Evolutionary conservation across 2,329 filamentous ascomycete species (phyloP).

Genomic region (Stachybotrys chartarum): DNA sequence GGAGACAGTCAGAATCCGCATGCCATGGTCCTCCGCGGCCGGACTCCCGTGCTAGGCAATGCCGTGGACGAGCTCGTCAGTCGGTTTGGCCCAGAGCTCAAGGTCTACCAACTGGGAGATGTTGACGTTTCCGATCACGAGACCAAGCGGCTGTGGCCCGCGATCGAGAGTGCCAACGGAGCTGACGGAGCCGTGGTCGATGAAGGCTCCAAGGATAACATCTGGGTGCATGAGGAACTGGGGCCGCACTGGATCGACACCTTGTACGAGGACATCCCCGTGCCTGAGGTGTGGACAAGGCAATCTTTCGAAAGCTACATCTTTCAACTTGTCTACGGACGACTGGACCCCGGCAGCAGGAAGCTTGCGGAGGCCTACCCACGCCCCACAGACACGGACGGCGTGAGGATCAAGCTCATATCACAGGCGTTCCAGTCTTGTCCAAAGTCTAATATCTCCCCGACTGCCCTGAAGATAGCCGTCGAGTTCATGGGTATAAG

Average conservation of each 20-base stretch:
- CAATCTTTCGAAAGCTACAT: slow-evolving; percentile 35
- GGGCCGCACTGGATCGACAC: slow-evolving; percentile 19
- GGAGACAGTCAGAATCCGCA: slow-evolving; percentile 22
- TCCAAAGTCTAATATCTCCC: slow-evolving; percentile 26
- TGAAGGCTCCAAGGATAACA: slow-evolving; percentile 12
- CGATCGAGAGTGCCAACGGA: slow-evolving; percentile 18
- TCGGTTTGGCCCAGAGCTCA: slow-evolving; percentile 16
- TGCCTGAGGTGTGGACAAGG: slow-evolving; percentile 33
- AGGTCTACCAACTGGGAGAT: slow-evolving; percentile 29
- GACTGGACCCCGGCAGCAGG: slow-evolving; percentile 20
- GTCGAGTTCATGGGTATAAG: slow-evolving; percentile 31
- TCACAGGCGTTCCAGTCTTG: slow-evolving; percentile 28
- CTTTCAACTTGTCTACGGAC: slow-evolving; percentile 29
- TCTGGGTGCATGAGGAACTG: slow-evolving; percentile 28
- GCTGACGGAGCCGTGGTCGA: slow-evolving; percentile 14
- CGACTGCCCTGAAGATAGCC: slow-evolving; percentile 33
- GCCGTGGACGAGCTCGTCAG: slow-evolving; percentile 26
- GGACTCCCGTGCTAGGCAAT: slow-evolving; percentile 20
- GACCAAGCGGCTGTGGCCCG: slow-evolving; percentile 27
- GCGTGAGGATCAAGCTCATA: slow-evolving; percentile 30
- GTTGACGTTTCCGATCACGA: slow-evolving; percentile 25
- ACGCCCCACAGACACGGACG: slow-evolving; percentile 26
- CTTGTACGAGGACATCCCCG: slow-evolving; percentile 30
- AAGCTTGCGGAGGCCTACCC: slow-evolving; percentile 25
- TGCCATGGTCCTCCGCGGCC: slow-evolving; percentile 24